Evolutionary conservation across 257 asterid genomes (phyloP).

Genomic region (Rehmannia glutinosa): DNA sequence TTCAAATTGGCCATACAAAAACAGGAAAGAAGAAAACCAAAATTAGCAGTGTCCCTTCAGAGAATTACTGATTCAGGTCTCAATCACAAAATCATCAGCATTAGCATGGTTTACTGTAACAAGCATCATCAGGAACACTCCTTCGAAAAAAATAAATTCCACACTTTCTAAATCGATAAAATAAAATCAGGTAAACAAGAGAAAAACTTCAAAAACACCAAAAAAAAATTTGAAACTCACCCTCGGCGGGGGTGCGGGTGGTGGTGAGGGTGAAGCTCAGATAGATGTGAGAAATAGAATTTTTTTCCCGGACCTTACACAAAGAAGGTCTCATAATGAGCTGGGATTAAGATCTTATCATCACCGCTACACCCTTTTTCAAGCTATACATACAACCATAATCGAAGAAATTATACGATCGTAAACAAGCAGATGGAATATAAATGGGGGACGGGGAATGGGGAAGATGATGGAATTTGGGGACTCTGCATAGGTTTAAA

Average conservation of each 20-base stretch:
- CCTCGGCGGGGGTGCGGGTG: too few relatives aligned
- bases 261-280: constrained; percentile 32
- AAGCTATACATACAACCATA: too few relatives aligned
- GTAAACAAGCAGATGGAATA: too few relatives aligned
- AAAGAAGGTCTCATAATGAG: constrained; percentile 39
- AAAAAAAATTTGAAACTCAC: too few relatives aligned
- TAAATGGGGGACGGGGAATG: too few relatives aligned
- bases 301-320: constrained; percentile 31
- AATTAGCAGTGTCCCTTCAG: constrained; percentile 21
- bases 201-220: too few relatives aligned
- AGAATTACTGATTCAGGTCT: neutral
- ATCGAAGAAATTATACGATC: too few relatives aligned
- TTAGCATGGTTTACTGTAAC: constrained; percentile 29
- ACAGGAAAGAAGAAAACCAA: neutral
- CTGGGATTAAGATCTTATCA: constrained; percentile 33
- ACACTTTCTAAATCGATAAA: neutral
- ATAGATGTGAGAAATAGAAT: constrained; percentile 6
- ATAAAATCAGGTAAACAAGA: neutral
- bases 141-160: neutral
- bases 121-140: constrained; percentile 23
- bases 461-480: too few relatives aligned
- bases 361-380: too few relatives aligned
- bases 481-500: too few relatives aligned
- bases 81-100: constrained; percentile 18
- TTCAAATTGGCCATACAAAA: neutral